Conservation (phyloP, 1,284 basidiomycete species). For the Austroboletus niveus region DNA sequence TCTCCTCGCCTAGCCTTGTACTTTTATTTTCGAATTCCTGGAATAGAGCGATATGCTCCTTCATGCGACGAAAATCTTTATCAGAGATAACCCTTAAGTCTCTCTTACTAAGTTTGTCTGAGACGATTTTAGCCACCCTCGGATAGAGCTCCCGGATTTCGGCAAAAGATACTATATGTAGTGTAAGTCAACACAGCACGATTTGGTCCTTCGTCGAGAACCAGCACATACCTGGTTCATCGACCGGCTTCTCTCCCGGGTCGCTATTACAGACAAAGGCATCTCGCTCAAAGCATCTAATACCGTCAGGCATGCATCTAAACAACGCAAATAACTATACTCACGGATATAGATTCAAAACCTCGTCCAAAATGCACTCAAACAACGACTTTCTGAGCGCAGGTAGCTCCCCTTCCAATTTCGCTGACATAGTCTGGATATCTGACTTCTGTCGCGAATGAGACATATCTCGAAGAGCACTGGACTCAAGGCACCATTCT, state of each 20-base stretch:
- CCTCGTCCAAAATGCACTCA: conserved; percentile 22
- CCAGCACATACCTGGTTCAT: conserved; percentile 11
- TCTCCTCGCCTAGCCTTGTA: conserved; percentile 2
- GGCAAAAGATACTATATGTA: conserved; percentile 13
- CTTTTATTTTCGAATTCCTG: conserved; percentile 9
- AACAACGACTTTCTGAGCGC: conserved; percentile 17
- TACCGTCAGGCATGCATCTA: background rate
- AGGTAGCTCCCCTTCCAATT: conserved; percentile 1
- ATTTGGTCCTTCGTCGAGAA: background rate
- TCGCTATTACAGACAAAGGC: conserved; percentile 6
- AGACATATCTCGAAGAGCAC: background rate
- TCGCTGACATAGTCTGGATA: background rate
- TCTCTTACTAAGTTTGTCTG: background rate
- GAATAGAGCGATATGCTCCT: conserved; percentile 23
- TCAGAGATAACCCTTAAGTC: background rate
- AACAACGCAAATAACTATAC: background rate
- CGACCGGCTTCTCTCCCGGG: background rate
- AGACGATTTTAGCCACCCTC: conserved; percentile 13
- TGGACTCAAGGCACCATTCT: background rate
- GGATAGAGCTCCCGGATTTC: conserved; percentile 17
- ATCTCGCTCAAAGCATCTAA: conserved; percentile 17
- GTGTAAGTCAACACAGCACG: background rate
- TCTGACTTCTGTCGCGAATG: too few species aligned
- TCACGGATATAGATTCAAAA: conserved; percentile 27
- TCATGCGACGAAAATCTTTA: conserved; percentile 16